These are phyloP conservation scores for Neurospora africana DNA, from an alignment of 495 filamentous ascomycete genomes.

Conservation along the genomic window DNA sequence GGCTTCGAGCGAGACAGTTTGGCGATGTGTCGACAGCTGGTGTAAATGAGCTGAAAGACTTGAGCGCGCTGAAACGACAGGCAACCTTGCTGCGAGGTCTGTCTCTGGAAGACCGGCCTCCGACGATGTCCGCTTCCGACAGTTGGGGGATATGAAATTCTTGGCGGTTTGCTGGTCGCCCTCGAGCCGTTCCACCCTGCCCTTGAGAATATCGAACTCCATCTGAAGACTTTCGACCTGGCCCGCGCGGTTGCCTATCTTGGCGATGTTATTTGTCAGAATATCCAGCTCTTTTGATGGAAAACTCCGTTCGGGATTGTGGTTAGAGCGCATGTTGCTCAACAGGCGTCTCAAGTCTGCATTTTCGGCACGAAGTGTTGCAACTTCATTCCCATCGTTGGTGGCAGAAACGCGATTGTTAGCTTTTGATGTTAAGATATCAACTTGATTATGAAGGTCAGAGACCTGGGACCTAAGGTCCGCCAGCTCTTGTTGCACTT, in stretches of 20 bases:
- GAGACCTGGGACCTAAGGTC: constrained; percentile 1
- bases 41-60: not conserved
- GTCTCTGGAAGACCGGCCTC: not conserved
- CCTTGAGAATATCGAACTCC: constrained; percentile 30
- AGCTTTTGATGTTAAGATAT: not conserved
- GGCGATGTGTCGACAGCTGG: not conserved
- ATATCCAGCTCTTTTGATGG: constrained; percentile 28
- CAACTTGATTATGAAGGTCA: constrained; percentile 1
- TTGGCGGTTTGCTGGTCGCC: constrained; percentile 1
- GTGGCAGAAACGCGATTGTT: not conserved
- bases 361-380: constrained; percentile 8
- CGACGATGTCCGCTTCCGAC: constrained; percentile 6
- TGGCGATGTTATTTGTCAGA: constrained; percentile 25
- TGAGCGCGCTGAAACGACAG: not conserved
- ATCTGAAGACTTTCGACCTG: constrained; percentile 32
- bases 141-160: not conserved
- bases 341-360: constrained; percentile 20
- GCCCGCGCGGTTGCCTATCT: constrained; percentile 26
- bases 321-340: constrained; percentile 10
- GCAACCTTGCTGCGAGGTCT: not conserved
- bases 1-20: not conserved
- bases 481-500: not conserved
- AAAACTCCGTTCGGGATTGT: constrained; percentile 8
- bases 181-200: constrained; percentile 23
- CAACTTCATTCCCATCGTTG: constrained; percentile 11